Conservation (phyloP, 176 grass and related monocot genomes). For the Metroxylon sagu region DNA sequence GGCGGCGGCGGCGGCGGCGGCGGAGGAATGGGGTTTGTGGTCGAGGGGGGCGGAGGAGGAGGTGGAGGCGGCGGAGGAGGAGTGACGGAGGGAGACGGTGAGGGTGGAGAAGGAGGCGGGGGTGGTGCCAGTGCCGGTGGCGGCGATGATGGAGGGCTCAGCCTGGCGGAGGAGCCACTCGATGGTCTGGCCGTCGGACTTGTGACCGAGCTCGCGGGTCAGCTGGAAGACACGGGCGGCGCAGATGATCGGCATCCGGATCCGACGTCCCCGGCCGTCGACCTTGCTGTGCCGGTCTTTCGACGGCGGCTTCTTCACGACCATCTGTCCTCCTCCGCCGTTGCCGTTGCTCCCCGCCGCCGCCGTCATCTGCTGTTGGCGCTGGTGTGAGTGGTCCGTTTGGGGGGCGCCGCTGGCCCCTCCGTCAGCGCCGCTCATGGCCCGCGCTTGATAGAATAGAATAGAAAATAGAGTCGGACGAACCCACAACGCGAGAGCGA, state of each 20-base stretch:
- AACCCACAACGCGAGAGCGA: too few relatives aligned
- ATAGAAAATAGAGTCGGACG: background rate
- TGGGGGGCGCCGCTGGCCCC: background rate
- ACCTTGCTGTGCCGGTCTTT: slow-evolving; percentile 21
- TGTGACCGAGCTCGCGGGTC: slow-evolving; percentile 15
- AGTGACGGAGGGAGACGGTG: background rate
- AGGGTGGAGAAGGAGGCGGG: slow-evolving; percentile 7
- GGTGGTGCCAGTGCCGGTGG: slow-evolving; percentile 16
- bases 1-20: background rate
- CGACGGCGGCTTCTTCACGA: slow-evolving; percentile 7
- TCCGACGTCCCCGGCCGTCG: slow-evolving; percentile 12
- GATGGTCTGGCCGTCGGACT: slow-evolving; percentile 20
- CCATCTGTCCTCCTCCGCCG: background rate
- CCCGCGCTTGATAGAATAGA: background rate
- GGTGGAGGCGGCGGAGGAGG: too few relatives aligned
- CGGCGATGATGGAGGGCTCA: slow-evolving; percentile 20
- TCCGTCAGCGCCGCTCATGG: slow-evolving; percentile 13
- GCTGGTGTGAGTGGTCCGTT: background rate
- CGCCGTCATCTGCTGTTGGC: background rate
- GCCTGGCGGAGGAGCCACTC: slow-evolving; percentile 25
- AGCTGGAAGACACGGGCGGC: slow-evolving; percentile 20
- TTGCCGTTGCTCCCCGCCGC: background rate
- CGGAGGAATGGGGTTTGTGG: background rate
- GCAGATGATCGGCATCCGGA: slow-evolving; percentile 22
- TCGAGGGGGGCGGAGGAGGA: background rate